Conservation (phyloP, 1,284 basidiomycete species). For the Malassezia sp. region DNA sequence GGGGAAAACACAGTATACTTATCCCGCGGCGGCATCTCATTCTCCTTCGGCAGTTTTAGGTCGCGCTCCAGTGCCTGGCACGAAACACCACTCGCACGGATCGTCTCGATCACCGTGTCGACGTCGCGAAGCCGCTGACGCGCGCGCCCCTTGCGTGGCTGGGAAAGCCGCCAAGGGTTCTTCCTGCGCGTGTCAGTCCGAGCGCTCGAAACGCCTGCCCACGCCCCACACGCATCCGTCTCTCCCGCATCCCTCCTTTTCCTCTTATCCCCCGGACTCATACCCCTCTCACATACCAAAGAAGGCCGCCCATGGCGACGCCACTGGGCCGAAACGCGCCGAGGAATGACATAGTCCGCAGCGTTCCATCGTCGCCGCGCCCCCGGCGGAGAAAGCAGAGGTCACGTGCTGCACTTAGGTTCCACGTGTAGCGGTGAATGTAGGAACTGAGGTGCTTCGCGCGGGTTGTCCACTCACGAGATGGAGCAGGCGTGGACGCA, state of each 20-base stretch:
- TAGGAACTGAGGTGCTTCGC: background rate
- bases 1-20: conserved; percentile 89
- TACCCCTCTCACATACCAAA: conserved; percentile 60
- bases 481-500: conserved; percentile 43
- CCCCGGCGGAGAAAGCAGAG: background rate
- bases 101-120: conserved; percentile 79
- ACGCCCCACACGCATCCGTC: background rate
- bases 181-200: conserved; percentile 61
- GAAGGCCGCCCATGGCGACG: conserved; percentile 60
- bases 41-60: conserved; percentile 69
- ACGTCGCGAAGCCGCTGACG: conserved; percentile 79
- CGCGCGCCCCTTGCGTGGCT: conserved; percentile 80
- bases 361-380: background rate
- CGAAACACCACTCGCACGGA: conserved; percentile 66
- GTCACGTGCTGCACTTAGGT: conserved; percentile 1
- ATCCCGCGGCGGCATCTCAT: conserved; percentile 74
- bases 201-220: too few species aligned
- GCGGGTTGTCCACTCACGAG: background rate
- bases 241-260: background rate
- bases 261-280: too few species aligned
- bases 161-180: conserved; percentile 79
- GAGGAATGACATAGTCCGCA: conserved; percentile 25
- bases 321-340: conserved; percentile 59
- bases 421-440: conserved; percentile 11
- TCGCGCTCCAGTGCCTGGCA: conserved; percentile 64